Evolutionary conservation across 805 yeast species (phyloP), one percentile per base, ranked within the genome.

Genomic region (Starmerella sp.): DNA sequence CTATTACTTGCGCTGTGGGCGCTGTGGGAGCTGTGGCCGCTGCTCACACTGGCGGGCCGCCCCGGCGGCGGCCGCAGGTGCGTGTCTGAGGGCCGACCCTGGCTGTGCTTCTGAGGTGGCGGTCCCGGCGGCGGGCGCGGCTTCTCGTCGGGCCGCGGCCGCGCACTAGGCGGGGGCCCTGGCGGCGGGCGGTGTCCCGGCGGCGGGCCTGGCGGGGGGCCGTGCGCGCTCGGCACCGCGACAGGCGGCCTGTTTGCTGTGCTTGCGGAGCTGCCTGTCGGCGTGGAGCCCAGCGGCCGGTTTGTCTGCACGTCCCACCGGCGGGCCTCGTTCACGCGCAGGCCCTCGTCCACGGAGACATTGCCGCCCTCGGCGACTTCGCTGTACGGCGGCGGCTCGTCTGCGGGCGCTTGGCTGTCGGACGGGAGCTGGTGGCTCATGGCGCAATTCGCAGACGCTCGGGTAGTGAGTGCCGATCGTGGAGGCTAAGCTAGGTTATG

Each of bases 351-450:
- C 6, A 58, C 42, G 14, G 57, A 51, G 13, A 53, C 54, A 47
- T 30, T 50, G 32, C 60, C 61, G 43, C 48, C 42, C 17, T 35
- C 56, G 11, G 62, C 61, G 6, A 58, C 15, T 34, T 53, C 57
- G 11, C 56, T 53, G 52, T 59, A 59, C 38, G 63, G 58, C 42
- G 62, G 62, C 36, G 60, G 62, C 53, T 53, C 57, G 17, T 60
- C 63, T 2, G 47, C 41, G 15, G 49, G 48, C 28, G 36, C 29
- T 8, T n/a, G 13, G 2, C 29, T 6, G 7, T 39, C 43, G 7
- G 28, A 29, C 2, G 43, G 43, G 11, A 39, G 43, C 43, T 39
- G 11, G 43, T 39, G 43, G 43, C 43, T 39, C 43, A 39, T 39
- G 7, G 29, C 29, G 29, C 43, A 39, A 22, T 22, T 22, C 22